Conservation (phyloP, 2,329 filamentous ascomycete species). For the Xylaria sp. region DNA sequence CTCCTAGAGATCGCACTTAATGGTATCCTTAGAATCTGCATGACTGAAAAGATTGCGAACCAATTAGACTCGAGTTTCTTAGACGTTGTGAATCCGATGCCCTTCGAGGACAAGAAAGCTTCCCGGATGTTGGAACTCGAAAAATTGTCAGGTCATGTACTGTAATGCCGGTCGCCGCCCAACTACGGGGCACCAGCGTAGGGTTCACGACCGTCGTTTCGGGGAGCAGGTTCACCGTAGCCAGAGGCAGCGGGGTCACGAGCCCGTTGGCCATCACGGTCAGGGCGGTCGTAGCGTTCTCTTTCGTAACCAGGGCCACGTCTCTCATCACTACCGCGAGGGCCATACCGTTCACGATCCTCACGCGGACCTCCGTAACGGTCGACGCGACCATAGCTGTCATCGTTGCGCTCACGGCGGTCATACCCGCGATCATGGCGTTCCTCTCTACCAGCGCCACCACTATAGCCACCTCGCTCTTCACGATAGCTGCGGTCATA, state of each 20-base stretch:
- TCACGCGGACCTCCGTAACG: slow-evolving; percentile 39
- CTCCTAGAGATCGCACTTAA: slow-evolving; percentile 41
- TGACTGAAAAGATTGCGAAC: slow-evolving; percentile 38
- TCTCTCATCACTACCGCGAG: slow-evolving; percentile 35
- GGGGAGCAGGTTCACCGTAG: slow-evolving; percentile 50
- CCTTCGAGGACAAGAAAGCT: slow-evolving; percentile 26
- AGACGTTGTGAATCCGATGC: slow-evolving; percentile 31
- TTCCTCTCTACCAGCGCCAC: slow-evolving; percentile 34
- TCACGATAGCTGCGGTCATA: slow-evolving; percentile 47
- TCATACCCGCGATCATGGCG: slow-evolving; percentile 58
- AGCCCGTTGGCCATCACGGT: slow-evolving; percentile 46
- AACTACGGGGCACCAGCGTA: slow-evolving; percentile 48
- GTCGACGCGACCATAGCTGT: slow-evolving; percentile 38
- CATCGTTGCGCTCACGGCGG: slow-evolving; percentile 51
- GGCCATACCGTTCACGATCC: slow-evolving; percentile 38
- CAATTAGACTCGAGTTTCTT: slow-evolving; percentile 31
- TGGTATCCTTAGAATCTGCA: slow-evolving; percentile 41
- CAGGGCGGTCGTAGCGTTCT: slow-evolving; percentile 55
- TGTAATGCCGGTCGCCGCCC: slow-evolving; percentile 22
- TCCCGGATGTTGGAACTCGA: slow-evolving; percentile 36
- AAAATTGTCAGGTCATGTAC: too few species aligned
- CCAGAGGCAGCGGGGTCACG: slow-evolving; percentile 48
- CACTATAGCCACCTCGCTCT: slow-evolving; percentile 45
- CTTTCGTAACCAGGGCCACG: slow-evolving; percentile 37
- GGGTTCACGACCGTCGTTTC: slow-evolving; percentile 50